A percentile compares a stretch with the other conserved stretches of the same genome.
Conservation (phyloP, 768 basidiomycete genomes). For the Psilocybe cyanescens region DNA sequence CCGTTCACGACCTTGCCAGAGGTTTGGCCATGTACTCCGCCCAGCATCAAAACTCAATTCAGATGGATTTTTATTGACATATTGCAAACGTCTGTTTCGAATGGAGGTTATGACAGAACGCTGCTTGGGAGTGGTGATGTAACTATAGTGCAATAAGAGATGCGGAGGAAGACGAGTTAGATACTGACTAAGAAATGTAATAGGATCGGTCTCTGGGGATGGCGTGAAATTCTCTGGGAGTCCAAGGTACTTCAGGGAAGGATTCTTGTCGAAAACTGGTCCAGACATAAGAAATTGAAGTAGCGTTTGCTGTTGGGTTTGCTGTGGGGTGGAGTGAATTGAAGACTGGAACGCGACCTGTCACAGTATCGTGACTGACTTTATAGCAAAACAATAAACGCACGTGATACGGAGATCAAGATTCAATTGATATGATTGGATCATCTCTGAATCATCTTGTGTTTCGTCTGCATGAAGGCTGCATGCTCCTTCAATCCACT, state of each 20-base stretch:
- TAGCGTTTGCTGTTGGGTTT: background rate
- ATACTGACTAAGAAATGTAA: slow-evolving; percentile 66
- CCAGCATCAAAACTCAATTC: slow-evolving; percentile 60
- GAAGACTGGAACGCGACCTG: slow-evolving; percentile 16
- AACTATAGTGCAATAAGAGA: slow-evolving; percentile 49
- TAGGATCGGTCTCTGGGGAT: slow-evolving; percentile 57
- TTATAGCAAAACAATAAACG: background rate
- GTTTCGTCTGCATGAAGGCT: background rate
- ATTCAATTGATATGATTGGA: background rate
- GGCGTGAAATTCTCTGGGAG: slow-evolving; percentile 63
- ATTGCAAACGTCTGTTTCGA: slow-evolving; percentile 74
- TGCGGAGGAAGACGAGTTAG: slow-evolving; percentile 70
- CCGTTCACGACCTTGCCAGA: slow-evolving; percentile 66
- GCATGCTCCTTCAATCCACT: background rate
- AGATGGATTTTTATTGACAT: slow-evolving; percentile 54
- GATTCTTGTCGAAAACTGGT: slow-evolving; percentile 34
- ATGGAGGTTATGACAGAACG: slow-evolving; percentile 66
- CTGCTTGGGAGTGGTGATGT: slow-evolving; percentile 61
- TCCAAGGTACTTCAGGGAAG: slow-evolving; percentile 52
- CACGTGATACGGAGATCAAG: background rate
- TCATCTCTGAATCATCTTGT: background rate
- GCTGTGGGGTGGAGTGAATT: background rate
- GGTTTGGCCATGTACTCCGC: slow-evolving; percentile 60
- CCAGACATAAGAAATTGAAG: slow-evolving; percentile 15
- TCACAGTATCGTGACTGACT: slow-evolving; percentile 17